These are phyloP conservation scores for Tolypocladium tropicale DNA, from an alignment of 2,329 filamentous ascomycete genomes.

Conservation along the genomic window DNA sequence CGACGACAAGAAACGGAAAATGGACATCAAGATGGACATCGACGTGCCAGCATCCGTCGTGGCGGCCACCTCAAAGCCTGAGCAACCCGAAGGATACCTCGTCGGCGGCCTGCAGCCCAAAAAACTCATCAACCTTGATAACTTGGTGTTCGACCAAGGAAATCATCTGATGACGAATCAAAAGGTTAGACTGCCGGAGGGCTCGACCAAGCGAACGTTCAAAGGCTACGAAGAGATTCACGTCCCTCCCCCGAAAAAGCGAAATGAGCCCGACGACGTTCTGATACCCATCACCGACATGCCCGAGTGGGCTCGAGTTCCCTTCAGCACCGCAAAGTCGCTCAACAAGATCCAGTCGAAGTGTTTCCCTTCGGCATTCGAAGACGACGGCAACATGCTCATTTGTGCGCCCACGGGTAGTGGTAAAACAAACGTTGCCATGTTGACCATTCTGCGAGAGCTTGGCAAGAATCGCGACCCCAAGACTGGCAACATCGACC, in stretches of 20 bases:
- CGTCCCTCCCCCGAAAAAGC: slow-evolving; percentile 85
- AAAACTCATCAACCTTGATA: slow-evolving; percentile 86
- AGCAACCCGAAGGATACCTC: slow-evolving; percentile 56
- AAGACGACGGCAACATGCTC: slow-evolving; percentile 93
- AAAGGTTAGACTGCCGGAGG: slow-evolving; percentile 85
- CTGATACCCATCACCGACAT: slow-evolving; percentile 79
- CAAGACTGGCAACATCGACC: slow-evolving; percentile 82
- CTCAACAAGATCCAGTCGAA: slow-evolving; percentile 94
- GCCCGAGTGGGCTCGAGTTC: slow-evolving; percentile 81
- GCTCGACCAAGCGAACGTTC: slow-evolving; percentile 88
- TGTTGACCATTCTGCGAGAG: slow-evolving; percentile 92
- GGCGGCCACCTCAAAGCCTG: slow-evolving; percentile 35
- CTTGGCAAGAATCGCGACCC: slow-evolving; percentile 91
- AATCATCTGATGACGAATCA: slow-evolving; percentile 99
- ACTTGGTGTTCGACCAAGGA: slow-evolving; percentile 92
- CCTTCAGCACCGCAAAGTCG: slow-evolving; percentile 77
- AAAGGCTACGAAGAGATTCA: slow-evolving; percentile 99
- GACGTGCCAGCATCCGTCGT: slow-evolving; percentile 57
- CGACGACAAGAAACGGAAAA: slow-evolving; percentile 51
- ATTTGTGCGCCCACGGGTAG: slow-evolving; percentile 95
- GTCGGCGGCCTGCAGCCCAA: slow-evolving; percentile 78
- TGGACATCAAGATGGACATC: slow-evolving; percentile 94
- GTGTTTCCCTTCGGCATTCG: slow-evolving; percentile 83
- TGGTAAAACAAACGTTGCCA: slow-evolving; percentile 97
- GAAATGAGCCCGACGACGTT: slow-evolving; percentile 67